Evolutionary conservation across 768 basidiomycete species (phyloP).

Genomic region (Hericium rajendrae): DNA sequence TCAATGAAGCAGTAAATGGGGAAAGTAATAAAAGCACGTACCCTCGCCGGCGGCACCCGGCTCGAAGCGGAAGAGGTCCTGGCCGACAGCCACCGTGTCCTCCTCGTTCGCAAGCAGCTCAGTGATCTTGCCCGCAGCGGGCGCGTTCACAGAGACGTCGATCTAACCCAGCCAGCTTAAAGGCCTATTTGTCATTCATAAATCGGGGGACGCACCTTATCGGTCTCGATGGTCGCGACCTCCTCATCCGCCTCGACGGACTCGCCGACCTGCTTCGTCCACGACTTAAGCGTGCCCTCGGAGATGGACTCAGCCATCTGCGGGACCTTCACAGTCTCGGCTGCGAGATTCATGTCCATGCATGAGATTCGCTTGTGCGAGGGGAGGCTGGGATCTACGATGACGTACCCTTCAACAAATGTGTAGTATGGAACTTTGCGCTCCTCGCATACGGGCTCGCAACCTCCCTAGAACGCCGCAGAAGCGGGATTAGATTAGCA

Average conservation of each 20-base stretch:
- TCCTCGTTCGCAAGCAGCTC: constrained; percentile 86
- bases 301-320: constrained; percentile 99
- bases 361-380: constrained; percentile 1
- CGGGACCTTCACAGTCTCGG: constrained; percentile 88
- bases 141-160: constrained; percentile 94
- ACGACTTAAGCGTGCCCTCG: constrained; percentile 92
- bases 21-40: not conserved
- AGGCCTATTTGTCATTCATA: not conserved
- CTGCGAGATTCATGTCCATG: constrained; percentile 24
- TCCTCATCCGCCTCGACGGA: constrained; percentile 88
- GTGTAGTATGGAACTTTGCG: constrained; percentile 62
- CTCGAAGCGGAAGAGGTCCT: constrained; percentile 89
- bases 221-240: constrained; percentile 95
- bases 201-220: constrained; percentile 58
- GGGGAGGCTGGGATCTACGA: constrained; percentile 3
- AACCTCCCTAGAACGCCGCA: constrained; percentile 29
- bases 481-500: no score
- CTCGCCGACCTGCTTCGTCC: constrained; percentile 91
- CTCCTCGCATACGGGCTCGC: constrained; percentile 37
- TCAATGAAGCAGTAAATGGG: not conserved
- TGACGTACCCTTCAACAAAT: constrained; percentile 55
- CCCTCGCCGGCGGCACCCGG: constrained; percentile 37
- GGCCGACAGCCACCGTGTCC: constrained; percentile 88
- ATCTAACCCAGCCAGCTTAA: constrained; percentile 44
- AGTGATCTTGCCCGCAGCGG: constrained; percentile 76